Base-by-base conservation (phyloP, 2,329 filamentous ascomycete genomes). In the Corniculantispora saksenae region DNA sequence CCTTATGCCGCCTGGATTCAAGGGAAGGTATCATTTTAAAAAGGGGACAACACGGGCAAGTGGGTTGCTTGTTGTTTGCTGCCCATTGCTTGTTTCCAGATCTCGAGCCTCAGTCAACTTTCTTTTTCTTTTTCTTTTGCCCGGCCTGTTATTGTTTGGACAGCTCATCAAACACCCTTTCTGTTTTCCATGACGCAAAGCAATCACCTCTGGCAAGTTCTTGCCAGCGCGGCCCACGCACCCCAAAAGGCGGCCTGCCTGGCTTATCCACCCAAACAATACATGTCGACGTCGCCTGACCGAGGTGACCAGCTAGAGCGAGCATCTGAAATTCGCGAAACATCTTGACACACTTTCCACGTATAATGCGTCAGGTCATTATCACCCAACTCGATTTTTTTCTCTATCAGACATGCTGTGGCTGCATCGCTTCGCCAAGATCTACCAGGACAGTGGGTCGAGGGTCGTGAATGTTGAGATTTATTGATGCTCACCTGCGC, bases 391-490 rank as follows among this genome's bases (percentile, higher is more conserved):
- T 17, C 7, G 43, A 17, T 27, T 12, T 2, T 15, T 21, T 29
- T 38, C 40, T 19, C 27, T 35, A 27, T 9, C n/a, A 29, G 9
- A 23, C 32, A 29, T 27, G 3, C 47, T 43, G 23, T 35, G 21
- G 21, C 23, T 29, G 17, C 25, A 21, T 32, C 13, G 47, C 32
- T 19, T 61, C 47, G 29, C 25, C 23, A 19, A 45, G 50, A 53
- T 61, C 38, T 38, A 35, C n/a, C 19, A 7, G 21, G 60, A 19
- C 25, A 35, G 50, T 62, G 50, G 60, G 60, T 47, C 60, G 25
- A 35, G 29, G 12, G 3, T 13, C 55, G 17, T 7, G 23, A 43
- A 3, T 35, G 25, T 23, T 38, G 19, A 23, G 48, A 55, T 43
- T 47, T 25, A 54, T 61, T 47, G 29, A 53, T 61, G 25, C n/a